Base-by-base conservation (phyloP, 1,284 basidiomycete genomes). In the Tetrapyrgos nigripes region DNA sequence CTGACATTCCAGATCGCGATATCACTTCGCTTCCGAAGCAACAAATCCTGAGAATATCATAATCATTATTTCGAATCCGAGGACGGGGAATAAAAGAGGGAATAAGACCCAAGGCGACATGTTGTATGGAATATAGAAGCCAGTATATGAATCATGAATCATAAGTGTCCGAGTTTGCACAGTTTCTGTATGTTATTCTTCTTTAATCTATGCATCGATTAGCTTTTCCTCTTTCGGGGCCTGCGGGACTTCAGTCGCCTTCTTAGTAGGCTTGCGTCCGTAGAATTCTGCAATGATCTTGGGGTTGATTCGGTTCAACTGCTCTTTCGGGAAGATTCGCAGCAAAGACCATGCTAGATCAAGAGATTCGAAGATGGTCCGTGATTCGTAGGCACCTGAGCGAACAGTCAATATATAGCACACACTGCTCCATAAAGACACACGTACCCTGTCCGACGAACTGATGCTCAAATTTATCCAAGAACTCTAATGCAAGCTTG, bases 241-340 rank as follows among this genome's bases (percentile, higher is more conserved):
- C 61, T 83, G 86, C 62, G 71, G 72, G 63, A 78, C 80, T 67
- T 82, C 78, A 53, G 81, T 79, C 59, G 79, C 73, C 78, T 86
- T 90, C 80, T 83, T 88, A 57, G 80, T 83, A 48, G 86, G 75
- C 78, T 93, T 93, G 70, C 93, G 88, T 28, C 83, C 88, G 70
- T 94, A 94, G 73, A 88, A 95, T 78, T 95, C 92, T 59, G 84
- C 83, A 69, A 95, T 90, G 71, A 95, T 93, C 85, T 92, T 93
- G 68, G 93, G 93, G 70, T 87, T 94, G 81, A 96, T 94, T 68
- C 97, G 91, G 82, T 98, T 98, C 64, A 99, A 85, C 77, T 96
- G 94, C 79, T 98, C 97, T 80, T 97, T 97, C 67, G 97, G 97
- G 92, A 99, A 98, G 77, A 97, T 97, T 66, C 97, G 91, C 66